phyloP scores from a whole-genome alignment of 495 filamentous ascomycete genomes.

The Pyronema omphalodes region DNA sequence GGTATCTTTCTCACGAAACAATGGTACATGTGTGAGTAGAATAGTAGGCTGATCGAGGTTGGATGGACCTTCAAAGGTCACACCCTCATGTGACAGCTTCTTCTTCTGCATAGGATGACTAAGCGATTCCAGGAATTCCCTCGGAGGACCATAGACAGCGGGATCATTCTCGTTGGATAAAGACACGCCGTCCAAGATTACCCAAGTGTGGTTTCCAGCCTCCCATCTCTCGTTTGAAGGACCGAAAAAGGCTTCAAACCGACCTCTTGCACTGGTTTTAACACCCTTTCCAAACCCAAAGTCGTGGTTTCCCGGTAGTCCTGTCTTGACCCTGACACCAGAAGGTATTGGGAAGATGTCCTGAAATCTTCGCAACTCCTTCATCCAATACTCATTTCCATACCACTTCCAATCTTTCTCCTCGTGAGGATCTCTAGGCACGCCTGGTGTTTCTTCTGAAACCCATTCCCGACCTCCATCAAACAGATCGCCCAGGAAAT shows the following conservation, averaged over 20 bases:
- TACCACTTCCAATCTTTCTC: constrained; percentile 52
- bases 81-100: background rate
- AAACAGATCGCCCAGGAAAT: constrained; percentile 90
- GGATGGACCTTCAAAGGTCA: background rate
- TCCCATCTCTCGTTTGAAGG: constrained; percentile 72
- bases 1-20: constrained; percentile 62
- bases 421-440: constrained; percentile 13
- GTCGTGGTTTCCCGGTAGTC: constrained; percentile 89
- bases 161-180: constrained; percentile 39
- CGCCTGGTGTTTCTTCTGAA: constrained; percentile 40
- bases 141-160: constrained; percentile 52
- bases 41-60: constrained; percentile 51
- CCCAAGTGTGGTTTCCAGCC: constrained; percentile 87
- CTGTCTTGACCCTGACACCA: constrained; percentile 53
- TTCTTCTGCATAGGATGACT: constrained; percentile 26
- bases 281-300: constrained; percentile 81
- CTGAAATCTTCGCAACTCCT: constrained; percentile 63
- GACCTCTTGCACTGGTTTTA: constrained; percentile 52
- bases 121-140: constrained; percentile 55
- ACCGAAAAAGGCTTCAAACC: constrained; percentile 81
- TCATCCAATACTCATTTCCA: constrained; percentile 59
- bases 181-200: constrained; percentile 75
- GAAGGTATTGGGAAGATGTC: constrained; percentile 57
- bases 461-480: constrained; percentile 90
- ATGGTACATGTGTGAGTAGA: constrained; percentile 74